Base-by-base conservation (phyloP, 768 basidiomycete species). In the Termitomyces sp. region DNA sequence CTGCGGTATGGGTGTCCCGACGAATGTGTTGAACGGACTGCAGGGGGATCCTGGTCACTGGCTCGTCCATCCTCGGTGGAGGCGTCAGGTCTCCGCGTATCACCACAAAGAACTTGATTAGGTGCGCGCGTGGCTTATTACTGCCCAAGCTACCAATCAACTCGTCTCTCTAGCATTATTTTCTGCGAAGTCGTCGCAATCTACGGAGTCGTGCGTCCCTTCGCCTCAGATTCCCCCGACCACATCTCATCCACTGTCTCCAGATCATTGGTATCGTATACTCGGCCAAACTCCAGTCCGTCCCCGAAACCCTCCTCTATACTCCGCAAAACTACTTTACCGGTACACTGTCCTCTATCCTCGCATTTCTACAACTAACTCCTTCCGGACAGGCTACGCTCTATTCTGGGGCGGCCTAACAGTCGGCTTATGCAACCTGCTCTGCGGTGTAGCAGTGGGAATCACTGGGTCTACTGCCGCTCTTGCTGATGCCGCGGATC, bases 181-280 rank as follows among this genome's bases (percentile, higher is more conserved):
- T 98, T 98, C 79, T 98, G 96, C 71, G 96, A 98, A 76, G 97
- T 98, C 67, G 95, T 99, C 30, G 97, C 96, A 57, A 98, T 99
- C 67, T 98, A 98, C 74, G 97, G 91, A 56, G 91, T 93, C 52
- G 92, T 94, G 72, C 58, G 89, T 79, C 43, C 15, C 26, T 49
- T 52, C 38, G 4, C 45, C 46, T 23, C 40, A n/a, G 2, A 15
- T 11, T 44, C 61, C 21, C 10, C 26, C 50, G 23, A 28, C 30
- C 37, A 28, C 19, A 5, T 23, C 50, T 28, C 30, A 14, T 35
- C 23, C 19, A 3, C n/a, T 3, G 21, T 28, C 45, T 37, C 3
- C 43, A 92, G 91, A 97, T 97, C 64, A 95, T 95, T 65, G 91
- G 94, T 28, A 99, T 98, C 62, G 92, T 99, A 43, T 99, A 94